Evolutionary conservation across 2,329 filamentous ascomycete species (phyloP), one percentile per base, ranked within the genome.

Genomic region (Fonsecaea nubica): DNA sequence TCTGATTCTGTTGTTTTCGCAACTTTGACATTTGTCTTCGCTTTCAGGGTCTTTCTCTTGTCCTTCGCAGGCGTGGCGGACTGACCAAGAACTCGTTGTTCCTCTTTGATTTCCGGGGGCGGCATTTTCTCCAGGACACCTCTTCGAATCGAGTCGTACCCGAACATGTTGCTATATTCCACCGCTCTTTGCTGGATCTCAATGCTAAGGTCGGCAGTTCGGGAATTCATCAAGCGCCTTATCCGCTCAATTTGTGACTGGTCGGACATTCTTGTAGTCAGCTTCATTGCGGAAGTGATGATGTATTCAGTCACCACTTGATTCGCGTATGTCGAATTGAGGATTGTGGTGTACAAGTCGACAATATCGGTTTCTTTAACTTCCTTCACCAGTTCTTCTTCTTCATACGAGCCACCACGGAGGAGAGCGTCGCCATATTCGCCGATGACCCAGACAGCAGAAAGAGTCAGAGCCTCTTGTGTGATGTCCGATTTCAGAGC

Each of bases 101-200:
- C 92, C 77, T 99, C 95, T 72, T 94, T 92, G 75, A 99, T 98
- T 78, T 98, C 94, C 8, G 95, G 95, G 1, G 95, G 88, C 7
- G 95, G 95, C 96, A 99, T 99, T 78, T 95, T 96, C 80, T 99
- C 95, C 10, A 99, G 83, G 2, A 99, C 95, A 65, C 95, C 95
- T 66, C 87, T 87, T 62, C 94, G 89, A 64, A 99, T 91, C 67
- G 92, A 85, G 72, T 99, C 93, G 74, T 92, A 92, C 0, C 87
- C 87, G 74, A 99, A 98, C n/a, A 99, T 84, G 75, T 98, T 98
- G 65, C 89, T 88, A 75, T 98, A 99, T 78, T 99, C 95, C 21
- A 97, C 93, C 4, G 94, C 91, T 77, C 95, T 89, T 79, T 99
- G 95, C 78, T 99, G 96, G 30, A 98, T 91, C 78, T 99, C 95